phyloP scores from a whole-genome alignment of 495 filamentous ascomycete species.

The Margaritispora aquatica region DNA sequence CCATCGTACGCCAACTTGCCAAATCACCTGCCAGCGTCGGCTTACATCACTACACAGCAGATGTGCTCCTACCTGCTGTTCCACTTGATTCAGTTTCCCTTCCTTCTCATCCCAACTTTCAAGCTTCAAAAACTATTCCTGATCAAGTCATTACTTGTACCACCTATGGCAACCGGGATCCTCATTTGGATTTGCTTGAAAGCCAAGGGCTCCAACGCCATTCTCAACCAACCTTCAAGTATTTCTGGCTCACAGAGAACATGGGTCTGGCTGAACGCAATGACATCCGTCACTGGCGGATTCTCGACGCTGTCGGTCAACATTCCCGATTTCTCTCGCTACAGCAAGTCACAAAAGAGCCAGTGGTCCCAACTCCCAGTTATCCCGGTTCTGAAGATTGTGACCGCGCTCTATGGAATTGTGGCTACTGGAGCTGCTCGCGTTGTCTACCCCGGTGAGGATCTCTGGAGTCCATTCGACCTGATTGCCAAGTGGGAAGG shows the following conservation, averaged over 20 bases:
- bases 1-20: conserved; percentile 31
- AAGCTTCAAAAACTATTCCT: conserved; percentile 40
- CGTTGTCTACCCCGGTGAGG: conserved; percentile 45
- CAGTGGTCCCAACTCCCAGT: conserved; percentile 47
- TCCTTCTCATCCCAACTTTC: conserved; percentile 39
- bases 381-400: conserved; percentile 47
- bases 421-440: conserved; percentile 40
- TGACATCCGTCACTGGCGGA: neutral
- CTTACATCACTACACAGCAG: conserved; percentile 38
- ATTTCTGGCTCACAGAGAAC: neutral
- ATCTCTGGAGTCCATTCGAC: conserved; percentile 51
- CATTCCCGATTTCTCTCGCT: conserved; percentile 53
- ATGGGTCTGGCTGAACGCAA: neutral
- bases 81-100: conserved; percentile 37
- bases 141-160: conserved; percentile 35
- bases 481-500: conserved; percentile 46
- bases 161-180: conserved; percentile 27
- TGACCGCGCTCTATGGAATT: conserved; percentile 43
- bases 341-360: conserved; percentile 40
- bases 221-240: conserved; percentile 21
- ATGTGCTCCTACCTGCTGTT: conserved; percentile 42
- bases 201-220: conserved; percentile 34
- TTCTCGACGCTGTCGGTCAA: conserved; percentile 31
- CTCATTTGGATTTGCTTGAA: conserved; percentile 34
- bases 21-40: conserved; percentile 35